Evolutionary conservation across 352 stramenopile species (phyloP).

Genomic region (Globisporangium canariense): DNA sequence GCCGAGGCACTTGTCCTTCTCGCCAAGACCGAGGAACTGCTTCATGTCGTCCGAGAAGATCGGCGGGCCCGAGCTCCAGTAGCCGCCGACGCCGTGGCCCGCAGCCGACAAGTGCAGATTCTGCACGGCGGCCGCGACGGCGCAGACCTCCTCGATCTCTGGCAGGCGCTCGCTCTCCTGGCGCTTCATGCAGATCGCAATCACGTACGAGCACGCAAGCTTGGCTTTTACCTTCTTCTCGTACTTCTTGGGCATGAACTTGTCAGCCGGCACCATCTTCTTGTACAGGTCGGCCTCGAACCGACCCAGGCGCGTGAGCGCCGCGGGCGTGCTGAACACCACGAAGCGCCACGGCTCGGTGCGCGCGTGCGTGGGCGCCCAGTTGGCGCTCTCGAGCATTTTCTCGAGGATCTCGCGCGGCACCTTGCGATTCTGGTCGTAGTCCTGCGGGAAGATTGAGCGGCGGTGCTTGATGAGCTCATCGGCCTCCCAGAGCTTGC

Average conservation of each 20-base stretch:
- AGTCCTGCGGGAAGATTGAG: conserved; percentile 71
- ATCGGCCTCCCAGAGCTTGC: conserved; percentile 60
- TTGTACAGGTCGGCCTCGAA: conserved; percentile 72
- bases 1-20: conserved; percentile 77
- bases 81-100: conserved; percentile 65
- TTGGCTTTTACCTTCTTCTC: conserved; percentile 79
- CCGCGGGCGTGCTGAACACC: conserved; percentile 56
- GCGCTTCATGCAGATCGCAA: conserved; percentile 87
- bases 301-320: conserved; percentile 49
- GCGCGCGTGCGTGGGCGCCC: conserved; percentile 71
- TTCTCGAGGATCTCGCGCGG: conserved; percentile 58
- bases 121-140: conserved; percentile 74
- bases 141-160: conserved; percentile 78
- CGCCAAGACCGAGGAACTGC: conserved; percentile 56
- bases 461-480: conserved; percentile 73
- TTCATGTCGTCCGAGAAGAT: conserved; percentile 81
- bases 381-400: conserved; percentile 77
- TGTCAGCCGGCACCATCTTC: conserved; percentile 50
- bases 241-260: conserved; percentile 76
- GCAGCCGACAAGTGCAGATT: conserved; percentile 82
- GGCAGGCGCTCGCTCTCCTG: conserved; percentile 78
- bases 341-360: conserved; percentile 84
- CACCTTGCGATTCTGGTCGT: conserved; percentile 49
- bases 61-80: conserved; percentile 79
- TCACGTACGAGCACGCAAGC: conserved; percentile 62